Evolutionary conservation across 2,329 filamentous ascomycete genomes (phyloP), one percentile per base, ranked within the genome.

Genomic region (Aspergillus hiratsukae): DNA sequence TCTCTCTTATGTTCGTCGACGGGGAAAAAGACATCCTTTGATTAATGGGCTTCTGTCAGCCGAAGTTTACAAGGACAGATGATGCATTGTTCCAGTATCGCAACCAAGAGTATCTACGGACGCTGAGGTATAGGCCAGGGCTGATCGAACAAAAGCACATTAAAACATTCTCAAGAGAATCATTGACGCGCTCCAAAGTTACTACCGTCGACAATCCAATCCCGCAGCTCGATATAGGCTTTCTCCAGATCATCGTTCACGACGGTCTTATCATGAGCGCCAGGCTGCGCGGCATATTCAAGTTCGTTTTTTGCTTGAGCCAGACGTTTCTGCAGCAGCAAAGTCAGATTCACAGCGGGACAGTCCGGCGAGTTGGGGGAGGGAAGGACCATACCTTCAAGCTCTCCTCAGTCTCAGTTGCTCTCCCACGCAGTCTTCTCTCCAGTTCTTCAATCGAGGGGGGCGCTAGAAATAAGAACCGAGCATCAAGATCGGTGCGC

Each of bases 401-500:
- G 50, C 81, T 85, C 51, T 87, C 86, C 74, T 93, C 89, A 52
- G 80, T 83, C 73, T 94, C 90, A n/a, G 90, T 93, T 8, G 86
- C 87, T 56, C 90, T 81, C 35, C 87, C 88, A 48, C 89, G 82
- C 52, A 95, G 79, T 43, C 90, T 82, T 67, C 82, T 72, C 78
- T 96, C 91, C 40, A 97, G 80, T 51, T 85, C 81, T 66, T 88
- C 85, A 63, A 89, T 76, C 3, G 83, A 88, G 0, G 92, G 93
- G 11, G 92, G 92, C 37, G 88, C 84, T 59, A 97, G 83, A 75
- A 96, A 96, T 63, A 96, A 76, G 76, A 90, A 96, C 54, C 90
- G 85, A 7, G 91, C 89, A 55, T 86, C 82, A 60, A 92, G 83
- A 64, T 81, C 81, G 51, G 87, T 89, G 60, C 83, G 82, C 74